Evolutionary conservation across 306 rosid species (phyloP).

Genomic region (Cyclanthera cordifolia): DNA sequence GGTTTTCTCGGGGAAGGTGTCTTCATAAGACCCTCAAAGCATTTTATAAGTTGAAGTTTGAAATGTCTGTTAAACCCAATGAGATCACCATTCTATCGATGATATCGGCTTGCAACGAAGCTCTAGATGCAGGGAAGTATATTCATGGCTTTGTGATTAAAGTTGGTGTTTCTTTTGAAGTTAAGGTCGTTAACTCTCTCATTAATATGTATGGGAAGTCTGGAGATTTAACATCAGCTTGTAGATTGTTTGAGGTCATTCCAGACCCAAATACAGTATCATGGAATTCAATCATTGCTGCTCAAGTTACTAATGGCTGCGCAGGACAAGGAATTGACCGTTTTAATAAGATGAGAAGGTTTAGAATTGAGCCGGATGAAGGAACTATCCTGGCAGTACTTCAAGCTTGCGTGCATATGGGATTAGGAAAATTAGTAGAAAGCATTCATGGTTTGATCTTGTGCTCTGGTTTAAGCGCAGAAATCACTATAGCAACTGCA

Average conservation of each 20-base stretch:
- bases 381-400: conserved; percentile 48
- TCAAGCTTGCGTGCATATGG: conserved; percentile 45
- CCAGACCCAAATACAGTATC: conserved; percentile 37
- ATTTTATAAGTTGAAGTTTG: conserved; percentile 35
- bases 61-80: conserved; percentile 26
- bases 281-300: conserved; percentile 55
- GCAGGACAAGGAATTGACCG: conserved; percentile 29
- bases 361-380: conserved; percentile 44
- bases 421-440: conserved; percentile 37
- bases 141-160: conserved; percentile 49
- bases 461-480: conserved; percentile 28
- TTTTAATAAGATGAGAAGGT: conserved; percentile 42
- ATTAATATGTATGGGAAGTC: conserved; percentile 61
- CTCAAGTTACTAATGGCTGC: conserved; percentile 31
- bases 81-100: conserved; percentile 45
- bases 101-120: conserved; percentile 44
- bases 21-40: conserved; percentile 33
- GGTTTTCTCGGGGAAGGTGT: conserved; percentile 36
- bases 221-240: conserved; percentile 30
- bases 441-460: conserved; percentile 42
- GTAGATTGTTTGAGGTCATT: conserved; percentile 40
- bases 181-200: conserved; percentile 49
- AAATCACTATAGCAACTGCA: conserved; percentile 34
- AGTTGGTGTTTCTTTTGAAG: conserved; percentile 36
- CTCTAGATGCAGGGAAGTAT: conserved; percentile 34